Evolutionary conservation across 2,329 filamentous ascomycete species (phyloP).

Genomic region (Byssochlamys sp.): DNA sequence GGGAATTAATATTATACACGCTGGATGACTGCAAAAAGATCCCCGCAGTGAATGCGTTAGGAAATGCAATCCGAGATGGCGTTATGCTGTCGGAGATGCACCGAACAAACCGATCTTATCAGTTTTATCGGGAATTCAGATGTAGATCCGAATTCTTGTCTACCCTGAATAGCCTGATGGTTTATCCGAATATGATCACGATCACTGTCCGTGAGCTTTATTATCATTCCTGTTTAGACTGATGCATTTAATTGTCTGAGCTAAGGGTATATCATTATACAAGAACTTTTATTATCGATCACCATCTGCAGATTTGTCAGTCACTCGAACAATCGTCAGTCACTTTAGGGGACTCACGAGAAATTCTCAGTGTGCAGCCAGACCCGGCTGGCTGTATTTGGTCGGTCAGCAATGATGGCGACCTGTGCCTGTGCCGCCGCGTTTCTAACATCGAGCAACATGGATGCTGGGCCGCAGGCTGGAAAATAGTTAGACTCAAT

Average conservation of each 20-base stretch:
- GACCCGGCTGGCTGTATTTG: slow-evolving; percentile 19
- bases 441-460: slow-evolving; percentile 41
- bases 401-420: slow-evolving; percentile 22
- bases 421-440: slow-evolving; percentile 37
- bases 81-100: slow-evolving; percentile 5
- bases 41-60: neutral
- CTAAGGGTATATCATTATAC: neutral
- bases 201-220: neutral
- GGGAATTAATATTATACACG: neutral
- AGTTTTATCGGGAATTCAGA: neutral
- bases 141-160: neutral
- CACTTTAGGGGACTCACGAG: slow-evolving; percentile 28
- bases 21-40: neutral
- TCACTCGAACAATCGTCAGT: neutral
- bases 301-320: neutral
- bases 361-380: slow-evolving; percentile 43
- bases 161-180: neutral
- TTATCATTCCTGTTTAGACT: neutral
- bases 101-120: neutral
- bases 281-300: neutral
- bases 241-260: neutral
- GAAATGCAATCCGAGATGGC: slow-evolving; percentile 7
- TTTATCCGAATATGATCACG: neutral
- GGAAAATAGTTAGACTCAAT: slow-evolving; percentile 18
- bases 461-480: slow-evolving; percentile 37